phyloP scores from a whole-genome alignment of 106 monocot species.

The Cymbidium sinense region DNA sequence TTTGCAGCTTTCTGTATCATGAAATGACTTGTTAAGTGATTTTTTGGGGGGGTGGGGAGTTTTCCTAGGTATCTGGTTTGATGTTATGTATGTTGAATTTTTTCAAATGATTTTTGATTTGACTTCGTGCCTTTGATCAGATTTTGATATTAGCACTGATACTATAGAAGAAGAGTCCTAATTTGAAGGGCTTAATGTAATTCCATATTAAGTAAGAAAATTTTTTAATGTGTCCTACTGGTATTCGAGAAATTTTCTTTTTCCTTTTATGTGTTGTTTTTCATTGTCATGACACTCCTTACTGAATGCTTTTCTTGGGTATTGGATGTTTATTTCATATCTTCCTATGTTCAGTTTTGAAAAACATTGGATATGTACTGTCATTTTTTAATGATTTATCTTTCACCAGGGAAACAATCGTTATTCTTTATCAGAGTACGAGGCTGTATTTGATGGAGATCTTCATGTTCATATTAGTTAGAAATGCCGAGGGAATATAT shows the following conservation, averaged over 20 bases:
- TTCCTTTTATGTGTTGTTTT: not conserved
- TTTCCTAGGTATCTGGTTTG: not conserved
- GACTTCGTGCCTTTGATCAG: not conserved
- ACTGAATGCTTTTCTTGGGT: not conserved
- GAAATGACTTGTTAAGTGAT: not conserved
- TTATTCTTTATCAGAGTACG: not conserved
- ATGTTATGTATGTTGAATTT: too few relatives aligned
- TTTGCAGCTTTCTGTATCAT: not conserved
- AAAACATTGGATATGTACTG: not conserved
- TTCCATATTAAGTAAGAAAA: too few relatives aligned
- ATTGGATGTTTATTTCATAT: slow-evolving; percentile 2
- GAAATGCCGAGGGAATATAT: too few relatives aligned
- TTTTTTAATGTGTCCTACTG: not conserved
- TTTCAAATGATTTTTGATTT: not conserved
- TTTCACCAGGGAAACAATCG: not conserved
- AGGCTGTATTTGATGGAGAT: not conserved
- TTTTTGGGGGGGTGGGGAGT: not conserved
- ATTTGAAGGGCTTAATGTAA: too few relatives aligned
- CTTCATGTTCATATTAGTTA: too few relatives aligned
- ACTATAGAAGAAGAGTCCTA: not conserved
- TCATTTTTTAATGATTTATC: not conserved
- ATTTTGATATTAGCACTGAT: too few relatives aligned
- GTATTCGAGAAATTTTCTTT: not conserved
- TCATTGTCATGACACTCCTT: not conserved
- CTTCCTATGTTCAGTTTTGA: not conserved